These are phyloP conservation scores for Syzygium jambos DNA, from an alignment of 345 rosid species.

Conservation along the genomic window DNA sequence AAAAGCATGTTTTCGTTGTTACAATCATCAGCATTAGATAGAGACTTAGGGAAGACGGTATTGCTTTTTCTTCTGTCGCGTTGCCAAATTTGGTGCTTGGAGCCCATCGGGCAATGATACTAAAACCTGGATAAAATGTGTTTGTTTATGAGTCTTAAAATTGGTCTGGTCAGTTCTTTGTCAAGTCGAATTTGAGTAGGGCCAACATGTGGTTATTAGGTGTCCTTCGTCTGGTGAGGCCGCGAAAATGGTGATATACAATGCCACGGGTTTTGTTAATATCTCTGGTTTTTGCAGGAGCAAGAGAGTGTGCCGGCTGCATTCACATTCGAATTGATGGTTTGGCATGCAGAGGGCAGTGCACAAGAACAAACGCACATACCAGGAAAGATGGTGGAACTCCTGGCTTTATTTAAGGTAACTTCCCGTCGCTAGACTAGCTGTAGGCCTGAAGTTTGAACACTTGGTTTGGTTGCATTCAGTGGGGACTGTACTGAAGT, in stretches of 20 bases:
- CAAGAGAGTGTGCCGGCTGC: not conserved
- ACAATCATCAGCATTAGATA: no score
- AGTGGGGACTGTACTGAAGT: no score
- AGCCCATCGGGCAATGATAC: not conserved
- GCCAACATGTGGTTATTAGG: not conserved
- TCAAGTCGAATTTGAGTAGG: not conserved
- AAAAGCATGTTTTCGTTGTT: no score
- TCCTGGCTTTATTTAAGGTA: not conserved
- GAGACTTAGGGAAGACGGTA: accelerated
- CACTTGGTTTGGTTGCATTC: no score
- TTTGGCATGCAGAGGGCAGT: not conserved
- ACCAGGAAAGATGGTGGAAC: not conserved
- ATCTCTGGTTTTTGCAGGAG: not conserved
- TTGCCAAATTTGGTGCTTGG: not conserved
- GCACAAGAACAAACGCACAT: not conserved
- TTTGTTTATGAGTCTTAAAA: not conserved
- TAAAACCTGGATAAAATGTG: no score
- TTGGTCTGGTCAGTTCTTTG: not conserved
- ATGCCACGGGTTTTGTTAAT: not conserved
- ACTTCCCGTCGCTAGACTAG: not conserved
- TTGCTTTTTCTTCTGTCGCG: not conserved
- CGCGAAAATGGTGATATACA: not conserved
- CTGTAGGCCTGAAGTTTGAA: not conserved
- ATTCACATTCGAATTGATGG: no score
- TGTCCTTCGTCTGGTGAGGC: not conserved